Base-by-base conservation (phyloP, 108 stramenopile species). In the Tribonema minus region DNA sequence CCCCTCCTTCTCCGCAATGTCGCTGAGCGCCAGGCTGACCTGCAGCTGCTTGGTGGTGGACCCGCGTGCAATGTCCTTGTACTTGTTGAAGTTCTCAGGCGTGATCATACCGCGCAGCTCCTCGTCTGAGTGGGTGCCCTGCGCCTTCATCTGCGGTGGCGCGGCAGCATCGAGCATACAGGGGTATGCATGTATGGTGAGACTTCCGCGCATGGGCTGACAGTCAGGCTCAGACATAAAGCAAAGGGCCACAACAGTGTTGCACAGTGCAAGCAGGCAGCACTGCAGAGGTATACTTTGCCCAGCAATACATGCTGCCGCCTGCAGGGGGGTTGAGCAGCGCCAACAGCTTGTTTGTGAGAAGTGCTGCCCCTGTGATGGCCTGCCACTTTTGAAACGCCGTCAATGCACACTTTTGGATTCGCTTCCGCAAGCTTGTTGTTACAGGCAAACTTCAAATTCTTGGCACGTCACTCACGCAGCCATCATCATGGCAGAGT, bases 51-150 rank as follows among this genome's bases (percentile, higher is more conserved):
- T 32, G 58, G 60, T 66, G 26, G 28, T 30, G 37, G 37, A 46
- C 27, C 40, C 41, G 39, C 64, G 26, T n/a, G 65, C 86, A 75
- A 96, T 87, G 38, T 96, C 91, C 82, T 92, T 91, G 88, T 96
- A 96, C 87, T 96, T 96, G 62, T 84, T 58, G 84, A 96, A 96
- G 86, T 93, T 94, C 66, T 96, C 93, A 0, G 91, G 89, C 25
- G 68, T 89, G 62, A 92, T 91, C 72, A 92, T 84, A 40, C 87
- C 84, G 76, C 91, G 89, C 72, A 92, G 89, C 66, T 90, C 92
- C 39, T 91, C 90, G 79, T 93, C 94, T 28, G 88, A 63, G 70
- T 91, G 90, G 68, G n/a, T 15, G 9, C 27, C 60, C 28, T 28
- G 3, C 3, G 28, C 3, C 60, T 61, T 28, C 27, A 61, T n/a